phyloP scores from a whole-genome alignment of 164 flowering plant genomes.

The Sextonia rubra region DNA sequence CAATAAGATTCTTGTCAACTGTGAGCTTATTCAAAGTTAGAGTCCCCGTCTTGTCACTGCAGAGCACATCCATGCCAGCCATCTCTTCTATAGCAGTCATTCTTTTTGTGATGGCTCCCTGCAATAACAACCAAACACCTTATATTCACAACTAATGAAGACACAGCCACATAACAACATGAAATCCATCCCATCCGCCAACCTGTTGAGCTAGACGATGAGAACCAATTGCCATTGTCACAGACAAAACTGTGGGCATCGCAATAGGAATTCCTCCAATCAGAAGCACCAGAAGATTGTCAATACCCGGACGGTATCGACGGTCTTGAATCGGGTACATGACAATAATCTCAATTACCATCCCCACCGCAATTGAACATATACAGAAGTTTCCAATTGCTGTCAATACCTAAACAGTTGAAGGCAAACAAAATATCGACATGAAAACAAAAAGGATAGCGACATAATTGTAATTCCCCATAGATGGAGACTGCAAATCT shows the following conservation, averaged over 20 bases:
- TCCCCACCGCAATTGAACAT: conserved; percentile 71
- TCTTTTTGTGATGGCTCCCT: conserved; percentile 97
- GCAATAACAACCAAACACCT: conserved; percentile 8
- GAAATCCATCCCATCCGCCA: neutral
- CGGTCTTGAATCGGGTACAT: conserved; percentile 71
- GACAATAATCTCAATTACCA: conserved; percentile 64
- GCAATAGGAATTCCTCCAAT: conserved; percentile 81
- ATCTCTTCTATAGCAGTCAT: conserved; percentile 98
- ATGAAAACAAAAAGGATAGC: neutral
- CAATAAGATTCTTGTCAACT: conserved; percentile 82
- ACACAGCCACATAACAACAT: neutral
- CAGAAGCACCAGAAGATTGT: conserved; percentile 61
- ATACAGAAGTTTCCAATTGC: conserved; percentile 80
- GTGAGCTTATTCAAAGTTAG: conserved; percentile 78
- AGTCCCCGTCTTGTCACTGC: conserved; percentile 95
- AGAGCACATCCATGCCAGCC: conserved; percentile 98
- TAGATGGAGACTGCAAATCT: neutral
- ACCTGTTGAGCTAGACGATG: conserved; percentile 72
- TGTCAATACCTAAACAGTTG: conserved; percentile 51
- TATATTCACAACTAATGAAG: neutral
- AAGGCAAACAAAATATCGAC: neutral
- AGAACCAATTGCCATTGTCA: conserved; percentile 79
- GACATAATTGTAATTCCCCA: neutral
- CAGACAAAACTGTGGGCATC: conserved; percentile 73
- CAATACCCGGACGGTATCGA: conserved; percentile 56